Base-by-base conservation (phyloP, 495 filamentous ascomycete genomes). In the Penicillium desertorum region DNA sequence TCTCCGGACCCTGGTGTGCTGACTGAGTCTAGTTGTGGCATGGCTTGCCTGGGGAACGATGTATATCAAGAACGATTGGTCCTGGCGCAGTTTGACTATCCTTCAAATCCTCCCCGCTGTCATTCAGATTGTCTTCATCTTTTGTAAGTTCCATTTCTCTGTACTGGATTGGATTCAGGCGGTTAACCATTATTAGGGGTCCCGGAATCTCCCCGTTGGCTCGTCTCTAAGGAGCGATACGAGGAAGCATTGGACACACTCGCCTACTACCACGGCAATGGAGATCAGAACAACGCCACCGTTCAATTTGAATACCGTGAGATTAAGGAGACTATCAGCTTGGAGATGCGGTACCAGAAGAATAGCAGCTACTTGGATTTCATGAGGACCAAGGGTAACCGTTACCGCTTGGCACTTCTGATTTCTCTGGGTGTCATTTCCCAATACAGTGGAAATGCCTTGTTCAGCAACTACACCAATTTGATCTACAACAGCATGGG, bases 321-420 rank as follows among this genome's bases (percentile, higher is more conserved):
- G 41, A 70, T 67, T 42, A 61, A 68, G 36, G 58, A 64, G 39
- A 55, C 70, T 14, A 64, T 73, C 17, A 53, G 48, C 1, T 22
- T 66, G 30, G 67, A 71, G 53, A 67, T 71, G 58, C 60, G 68
- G 52, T 55, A 58, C 51, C 53, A 64, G 45, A 70, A 73, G 45
- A 56, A 61, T 45, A 65, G 56, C 45, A 64, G 66, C 39, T 80
- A 73, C 58, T 37, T 66, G 23, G 83, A 87, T 61, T 85, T 89
- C 76, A 76, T 88, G 77, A 69, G 68, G 54, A 88, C 85, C 55
- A 82, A 77, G 69, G 86, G 87, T 55, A 89, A 89, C 74, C 79
- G 84, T 16, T 84, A 86, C 64, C 78, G 85, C 25, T 65, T 87
- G 14, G 55, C 63, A 29, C 59, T 88, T 20, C 74, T 85, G 43